A percentile compares a stretch with the other conserved stretches of the same genome.
Evolutionary conservation across 345 rosid genomes (phyloP).

Genomic region (Hibiscus syriacus): DNA sequence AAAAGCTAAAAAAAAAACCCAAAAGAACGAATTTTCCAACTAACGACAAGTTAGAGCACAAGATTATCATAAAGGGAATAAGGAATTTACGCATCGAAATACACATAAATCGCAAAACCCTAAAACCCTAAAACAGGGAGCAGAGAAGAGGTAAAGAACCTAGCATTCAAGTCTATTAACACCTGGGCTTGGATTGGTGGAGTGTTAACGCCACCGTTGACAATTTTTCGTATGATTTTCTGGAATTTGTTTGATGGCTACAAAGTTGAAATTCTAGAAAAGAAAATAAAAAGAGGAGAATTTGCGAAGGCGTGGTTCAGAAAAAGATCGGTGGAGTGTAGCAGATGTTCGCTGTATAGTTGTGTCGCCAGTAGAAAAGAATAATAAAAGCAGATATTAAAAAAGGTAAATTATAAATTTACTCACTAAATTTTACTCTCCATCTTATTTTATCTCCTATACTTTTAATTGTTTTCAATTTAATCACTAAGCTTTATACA

Average conservation of each 20-base stretch:
- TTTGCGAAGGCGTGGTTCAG: background rate
- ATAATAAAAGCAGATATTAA: background rate
- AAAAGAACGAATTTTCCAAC: background rate
- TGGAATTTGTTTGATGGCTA: background rate
- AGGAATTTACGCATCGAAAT: background rate
- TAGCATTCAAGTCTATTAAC: background rate
- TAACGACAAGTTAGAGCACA: background rate
- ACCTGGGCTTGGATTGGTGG: background rate
- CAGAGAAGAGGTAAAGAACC: slow-evolving; percentile 1
- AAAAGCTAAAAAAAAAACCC: background rate
- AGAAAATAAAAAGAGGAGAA: background rate
- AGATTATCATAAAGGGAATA: background rate
- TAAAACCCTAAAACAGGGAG: slow-evolving; percentile 3
- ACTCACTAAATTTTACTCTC: too few species aligned
- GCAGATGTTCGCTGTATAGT: background rate
- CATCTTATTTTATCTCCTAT: too few species aligned
- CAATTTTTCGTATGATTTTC: background rate
- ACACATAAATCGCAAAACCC: slow-evolving; percentile 7
- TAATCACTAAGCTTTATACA: too few species aligned
- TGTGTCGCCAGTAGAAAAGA: background rate
- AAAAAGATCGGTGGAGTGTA: background rate
- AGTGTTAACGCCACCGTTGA: background rate
- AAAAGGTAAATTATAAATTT: too few species aligned
- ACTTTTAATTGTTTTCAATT: too few species aligned
- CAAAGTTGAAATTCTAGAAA: background rate